A percentile compares a stretch with the other conserved stretches of the same genome.
These are phyloP conservation scores for Amanita rubescens DNA, from an alignment of 768 basidiomycete species.

Conservation along the genomic window DNA sequence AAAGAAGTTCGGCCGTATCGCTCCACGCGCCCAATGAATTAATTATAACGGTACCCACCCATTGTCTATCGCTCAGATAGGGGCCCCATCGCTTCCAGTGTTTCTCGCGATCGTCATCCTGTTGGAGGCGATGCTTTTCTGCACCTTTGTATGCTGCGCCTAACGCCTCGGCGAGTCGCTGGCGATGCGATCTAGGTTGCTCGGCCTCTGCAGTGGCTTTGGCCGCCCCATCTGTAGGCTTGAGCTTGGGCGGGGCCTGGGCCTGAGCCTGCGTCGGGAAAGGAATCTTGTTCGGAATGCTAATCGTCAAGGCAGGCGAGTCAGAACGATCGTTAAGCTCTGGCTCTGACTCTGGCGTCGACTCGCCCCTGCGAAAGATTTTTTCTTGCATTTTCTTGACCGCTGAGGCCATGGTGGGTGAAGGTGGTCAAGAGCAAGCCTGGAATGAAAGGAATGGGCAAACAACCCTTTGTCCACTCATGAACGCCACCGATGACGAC, in stretches of 20 bases:
- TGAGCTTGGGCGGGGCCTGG: conserved; percentile 39
- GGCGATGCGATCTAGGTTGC: conserved; percentile 40
- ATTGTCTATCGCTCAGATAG: conserved; percentile 94
- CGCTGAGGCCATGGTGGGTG: conserved; percentile 31
- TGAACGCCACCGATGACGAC: conserved; percentile 4
- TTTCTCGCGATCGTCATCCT: conserved; percentile 68
- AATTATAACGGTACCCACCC: conserved; percentile 63
- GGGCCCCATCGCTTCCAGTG: conserved; percentile 99
- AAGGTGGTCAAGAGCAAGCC: neutral
- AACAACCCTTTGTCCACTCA: neutral
- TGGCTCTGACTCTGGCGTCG: conserved; percentile 8
- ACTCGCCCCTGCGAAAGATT: conserved; percentile 47
- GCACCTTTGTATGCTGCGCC: conserved; percentile 71
- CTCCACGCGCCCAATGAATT: neutral
- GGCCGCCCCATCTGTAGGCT: conserved; percentile 19
- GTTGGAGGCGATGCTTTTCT: conserved; percentile 79
- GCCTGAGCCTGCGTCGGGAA: conserved; percentile 26
- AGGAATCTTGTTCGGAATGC: conserved; percentile 51
- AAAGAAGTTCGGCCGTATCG: neutral
- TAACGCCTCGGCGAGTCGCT: conserved; percentile 55
- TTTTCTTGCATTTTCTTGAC: conserved; percentile 66
- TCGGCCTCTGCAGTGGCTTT: conserved; percentile 11
- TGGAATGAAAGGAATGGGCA: neutral
- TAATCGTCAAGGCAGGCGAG: conserved; percentile 51
- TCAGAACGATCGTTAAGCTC: conserved; percentile 10